Conservation (phyloP, 1,284 basidiomycete genomes). For the Cutaneotrichosporon mucoides region DNA sequence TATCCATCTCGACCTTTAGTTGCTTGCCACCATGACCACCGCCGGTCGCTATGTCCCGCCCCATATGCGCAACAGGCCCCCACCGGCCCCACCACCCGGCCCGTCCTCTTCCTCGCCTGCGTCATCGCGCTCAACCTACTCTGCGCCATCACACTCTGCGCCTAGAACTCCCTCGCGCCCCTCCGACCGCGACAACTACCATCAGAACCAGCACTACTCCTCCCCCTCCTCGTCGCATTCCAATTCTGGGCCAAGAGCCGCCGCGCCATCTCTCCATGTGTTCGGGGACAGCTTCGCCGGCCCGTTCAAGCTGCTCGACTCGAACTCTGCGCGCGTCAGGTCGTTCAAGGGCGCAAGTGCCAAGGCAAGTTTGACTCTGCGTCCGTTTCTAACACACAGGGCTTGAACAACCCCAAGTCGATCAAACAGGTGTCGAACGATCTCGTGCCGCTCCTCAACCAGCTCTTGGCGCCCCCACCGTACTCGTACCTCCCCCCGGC, state of each 20-base stretch:
- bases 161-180: no score
- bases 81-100: not conserved
- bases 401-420: constrained; percentile 45
- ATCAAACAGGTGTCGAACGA: constrained; percentile 41
- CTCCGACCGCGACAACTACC: no score
- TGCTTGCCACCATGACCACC: constrained; percentile 1
- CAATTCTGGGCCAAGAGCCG: not conserved
- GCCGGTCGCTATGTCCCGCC: constrained; percentile 35
- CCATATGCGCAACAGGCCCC: constrained; percentile 30
- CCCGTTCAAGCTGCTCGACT: constrained; percentile 38
- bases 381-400: constrained; percentile 20
- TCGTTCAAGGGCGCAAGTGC: constrained; percentile 46
- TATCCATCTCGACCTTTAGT: not conserved
- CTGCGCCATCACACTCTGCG: no score
- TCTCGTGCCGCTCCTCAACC: constrained; percentile 34
- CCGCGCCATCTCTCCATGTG: constrained; percentile 27
- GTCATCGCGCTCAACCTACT: not conserved
- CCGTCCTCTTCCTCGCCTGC: not conserved
- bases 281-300: constrained; percentile 46
- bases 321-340: constrained; percentile 25
- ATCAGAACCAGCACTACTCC: not conserved
- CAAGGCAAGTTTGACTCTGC: constrained; percentile 27
- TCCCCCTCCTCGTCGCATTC: not conserved
- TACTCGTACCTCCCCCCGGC: constrained; percentile 33
- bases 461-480: constrained; percentile 35